Base-by-base conservation (phyloP, 208 protist species). In the Leishmania braziliensis region DNA sequence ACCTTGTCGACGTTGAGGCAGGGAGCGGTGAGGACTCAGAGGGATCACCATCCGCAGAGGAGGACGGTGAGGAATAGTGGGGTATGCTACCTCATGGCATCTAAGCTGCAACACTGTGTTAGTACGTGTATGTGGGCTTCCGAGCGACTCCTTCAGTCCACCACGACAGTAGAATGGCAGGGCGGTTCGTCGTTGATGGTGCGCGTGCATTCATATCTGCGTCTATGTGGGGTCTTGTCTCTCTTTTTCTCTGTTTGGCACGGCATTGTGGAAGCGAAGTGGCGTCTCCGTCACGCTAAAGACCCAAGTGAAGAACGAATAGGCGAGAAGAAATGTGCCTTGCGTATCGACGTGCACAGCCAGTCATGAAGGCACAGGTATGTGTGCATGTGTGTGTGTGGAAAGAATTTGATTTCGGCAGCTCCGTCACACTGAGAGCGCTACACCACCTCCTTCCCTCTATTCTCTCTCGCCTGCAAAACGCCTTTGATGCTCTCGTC, bases 21-120 rank as follows among this genome's bases (percentile, higher is more conserved):
- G 92, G 92, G 48, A 92, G 84, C 74, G 92, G 81, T 36, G 89
- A 93, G 18, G 90, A 93, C 10, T 88, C 88, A n/a, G 88, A 91
- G 65, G 85, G 83, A 16, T 81, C 80, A n/a, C 85, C 83, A 3
- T 81, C 75, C 18, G 83, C 82, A 5, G 86, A 88, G 48, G 85
- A 75, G 48, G 85, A 75, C 29, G 29, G 50, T 16, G 46, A 89
- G 10, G 76, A 60, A 46, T 56, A 60, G 54, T 8, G 10, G 1
- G 9, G 43, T 72, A 8, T 14, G 43, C n/a, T 51, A 53, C 26
- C 43, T 10, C 33, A 53, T 48, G 46, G 36, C 14, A 51, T 48
- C 68, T 26, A 36, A 23, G 9, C 16, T n/a, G 46, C 26, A 53
- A 50, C 43, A 20, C 58, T 43, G 8, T 66, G 26, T 26, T 48